Evolutionary conservation across 2,329 filamentous ascomycete genomes (phyloP).

Genomic region (Penicillium italicum): DNA sequence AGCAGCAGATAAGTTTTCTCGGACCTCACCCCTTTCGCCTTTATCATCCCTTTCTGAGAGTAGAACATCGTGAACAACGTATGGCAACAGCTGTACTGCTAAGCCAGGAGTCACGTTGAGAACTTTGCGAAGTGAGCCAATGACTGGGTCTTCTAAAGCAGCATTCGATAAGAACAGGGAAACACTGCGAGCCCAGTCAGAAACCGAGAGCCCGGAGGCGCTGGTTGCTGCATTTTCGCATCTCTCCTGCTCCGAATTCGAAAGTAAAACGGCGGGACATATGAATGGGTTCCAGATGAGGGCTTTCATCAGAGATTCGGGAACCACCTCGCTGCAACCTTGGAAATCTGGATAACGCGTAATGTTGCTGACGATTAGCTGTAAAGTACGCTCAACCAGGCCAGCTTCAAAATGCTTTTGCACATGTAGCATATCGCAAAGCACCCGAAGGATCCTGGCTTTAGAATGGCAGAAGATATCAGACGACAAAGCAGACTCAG

Average conservation of each 20-base stretch:
- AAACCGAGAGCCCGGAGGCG: constrained; percentile 20
- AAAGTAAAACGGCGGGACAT: constrained; percentile 34
- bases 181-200: constrained; percentile 36
- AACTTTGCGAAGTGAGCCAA: constrained; percentile 65
- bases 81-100: constrained; percentile 72
- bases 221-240: constrained; percentile 15
- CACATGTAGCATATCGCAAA: constrained; percentile 60
- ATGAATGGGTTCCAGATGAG: constrained; percentile 43
- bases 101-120: constrained; percentile 65
- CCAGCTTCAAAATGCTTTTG: constrained; percentile 50
- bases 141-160: constrained; percentile 61
- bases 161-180: constrained; percentile 55
- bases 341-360: constrained; percentile 28
- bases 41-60: constrained; percentile 63
- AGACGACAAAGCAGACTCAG: constrained; percentile 3
- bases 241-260: constrained; percentile 17
- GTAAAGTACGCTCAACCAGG: constrained; percentile 45
- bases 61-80: constrained; percentile 78
- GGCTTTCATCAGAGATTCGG: constrained; percentile 37
- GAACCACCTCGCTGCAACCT: constrained; percentile 37
- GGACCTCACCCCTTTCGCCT: constrained; percentile 57
- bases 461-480: constrained; percentile 50
- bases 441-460: constrained; percentile 57
- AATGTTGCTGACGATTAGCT: constrained; percentile 41
- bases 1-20: constrained; percentile 61